Evolutionary conservation across 805 yeast species (phyloP).

Genomic region (Metschnikowia arizonensis): DNA sequence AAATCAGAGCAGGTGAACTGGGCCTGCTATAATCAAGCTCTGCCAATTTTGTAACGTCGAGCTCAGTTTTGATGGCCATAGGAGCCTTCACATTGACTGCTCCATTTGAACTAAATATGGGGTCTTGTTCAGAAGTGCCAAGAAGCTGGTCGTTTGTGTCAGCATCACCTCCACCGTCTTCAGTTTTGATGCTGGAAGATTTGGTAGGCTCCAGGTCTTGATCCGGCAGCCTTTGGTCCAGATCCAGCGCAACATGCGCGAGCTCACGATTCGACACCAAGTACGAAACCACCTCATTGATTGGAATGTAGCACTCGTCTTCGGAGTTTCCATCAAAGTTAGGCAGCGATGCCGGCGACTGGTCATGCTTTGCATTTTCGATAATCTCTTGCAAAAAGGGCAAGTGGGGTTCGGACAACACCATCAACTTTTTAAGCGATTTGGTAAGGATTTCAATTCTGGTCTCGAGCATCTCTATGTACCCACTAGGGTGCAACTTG

Average conservation of each 20-base stretch:
- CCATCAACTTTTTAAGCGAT: conserved; percentile 42
- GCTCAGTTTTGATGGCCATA: not conserved
- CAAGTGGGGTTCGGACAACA: conserved; percentile 28
- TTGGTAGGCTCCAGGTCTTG: not conserved
- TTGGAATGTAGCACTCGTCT: conserved; percentile 26
- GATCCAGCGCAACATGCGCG: not conserved
- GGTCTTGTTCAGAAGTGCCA: not conserved
- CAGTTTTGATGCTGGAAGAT: not conserved
- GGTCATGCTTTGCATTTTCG: conserved; percentile 11
- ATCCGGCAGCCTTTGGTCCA: conserved; percentile 1
- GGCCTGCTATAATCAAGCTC: not conserved
- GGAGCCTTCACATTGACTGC: not conserved
- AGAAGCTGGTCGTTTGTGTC: not conserved
- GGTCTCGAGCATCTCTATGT: conserved; percentile 60
- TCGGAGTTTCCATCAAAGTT: conserved; percentile 3
- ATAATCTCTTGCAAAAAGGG: conserved; percentile 23
- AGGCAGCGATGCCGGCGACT: conserved; percentile 1
- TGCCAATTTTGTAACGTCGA: not conserved
- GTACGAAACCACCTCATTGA: conserved; percentile 45
- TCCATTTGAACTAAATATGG: not conserved
- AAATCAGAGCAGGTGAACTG: conserved; percentile 1
- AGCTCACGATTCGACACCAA: conserved; percentile 29
- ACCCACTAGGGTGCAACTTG: conserved; percentile 54
- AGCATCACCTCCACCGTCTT: not conserved
- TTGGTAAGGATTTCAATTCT: conserved; percentile 50